These are phyloP conservation scores for Taiozyma sp. DNA, from an alignment of 1,139 yeast genomes.

Conservation along the genomic window DNA sequence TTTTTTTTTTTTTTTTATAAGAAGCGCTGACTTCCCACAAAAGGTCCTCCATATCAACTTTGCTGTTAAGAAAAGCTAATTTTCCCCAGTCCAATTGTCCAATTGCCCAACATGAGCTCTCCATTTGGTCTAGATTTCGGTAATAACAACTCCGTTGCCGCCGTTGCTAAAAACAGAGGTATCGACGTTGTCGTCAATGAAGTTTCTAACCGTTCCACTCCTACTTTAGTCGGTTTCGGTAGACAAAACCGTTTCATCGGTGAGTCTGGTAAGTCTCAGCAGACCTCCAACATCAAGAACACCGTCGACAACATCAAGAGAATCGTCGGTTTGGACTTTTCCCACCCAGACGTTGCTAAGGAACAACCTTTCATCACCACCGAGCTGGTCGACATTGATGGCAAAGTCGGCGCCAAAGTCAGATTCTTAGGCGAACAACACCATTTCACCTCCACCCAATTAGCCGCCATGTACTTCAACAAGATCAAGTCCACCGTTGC, in stretches of 20 bases:
- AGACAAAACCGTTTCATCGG: conserved; percentile 85
- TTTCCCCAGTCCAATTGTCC: not conserved
- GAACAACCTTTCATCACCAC: conserved; percentile 73
- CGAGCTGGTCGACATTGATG: conserved; percentile 67
- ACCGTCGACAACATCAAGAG: conserved; percentile 94
- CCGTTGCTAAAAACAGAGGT: conserved; percentile 98
- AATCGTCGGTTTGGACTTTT: conserved; percentile 69
- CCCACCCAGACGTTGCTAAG: conserved; percentile 71
- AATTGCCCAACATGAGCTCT: conserved; percentile 53
- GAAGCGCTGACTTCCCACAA: not conserved
- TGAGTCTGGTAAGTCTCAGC: conserved; percentile 93
- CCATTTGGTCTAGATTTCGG: conserved; percentile 99
- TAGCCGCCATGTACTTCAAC: conserved; percentile 91
- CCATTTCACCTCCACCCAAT: conserved; percentile 81
- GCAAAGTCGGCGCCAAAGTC: conserved; percentile 80
- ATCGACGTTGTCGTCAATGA: conserved; percentile 97
- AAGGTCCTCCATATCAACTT: not conserved
- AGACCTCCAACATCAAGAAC: conserved; percentile 92
- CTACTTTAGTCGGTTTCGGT: conserved; percentile 93
- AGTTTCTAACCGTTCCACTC: conserved; percentile 96
- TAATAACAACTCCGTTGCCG: conserved; percentile 87
- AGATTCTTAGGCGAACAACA: conserved; percentile 75
- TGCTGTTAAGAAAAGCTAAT: not conserved
- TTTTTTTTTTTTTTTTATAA: not conserved
- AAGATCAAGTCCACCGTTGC: conserved; percentile 78